Base-by-base conservation (phyloP, 345 rosid species). In the Citrus australasica region DNA sequence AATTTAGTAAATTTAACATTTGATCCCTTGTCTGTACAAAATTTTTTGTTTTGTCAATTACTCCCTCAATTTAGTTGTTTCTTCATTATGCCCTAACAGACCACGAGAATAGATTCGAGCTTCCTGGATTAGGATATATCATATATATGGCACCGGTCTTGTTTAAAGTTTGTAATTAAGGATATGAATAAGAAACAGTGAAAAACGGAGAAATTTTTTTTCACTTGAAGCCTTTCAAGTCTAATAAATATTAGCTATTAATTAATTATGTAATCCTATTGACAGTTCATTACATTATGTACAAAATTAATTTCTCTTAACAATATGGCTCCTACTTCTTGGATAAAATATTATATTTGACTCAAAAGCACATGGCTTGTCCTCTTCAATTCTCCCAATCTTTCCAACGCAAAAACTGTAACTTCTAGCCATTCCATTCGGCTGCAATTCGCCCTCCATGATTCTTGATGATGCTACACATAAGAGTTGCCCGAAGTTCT, bases 331-430 rank as follows among this genome's bases (percentile, higher is more conserved):
- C 78, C 67, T 65, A 53, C 79, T 78, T 67, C 68, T 78, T 10
- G 67, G 56, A 71, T 48, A 75, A 48, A 71, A 22, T 13, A 46
- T 46, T 61, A 64, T 9, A 32, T 55, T 32, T 9, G 14, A 68
- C 69, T 32, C 82, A 33, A 87, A 87, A 6, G 76, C 77, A 75
- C 89, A 86, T 67, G 90, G 73, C 75, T 55, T 69, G 40, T 84
- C 85, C 76, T 87, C 90, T 11, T 89, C 88, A 71, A 87, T 87
- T 72, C 79, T 82, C 40, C 90, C 89, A n/a, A 89, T 82, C 81
- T 75, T 83, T 67, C 92, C 90, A 1, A 87, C 10, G 61, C 84
- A 86, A 32, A 89, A 86, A 65, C 87, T 83, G 24, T 82, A 86
- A 62, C 88, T 86, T 83, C 88, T 84, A 28, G 35, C 59, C 82